Percentiles rank a stretch among this genome's conserved stretches.
phyloP scores from a whole-genome alignment of 257 asterid species.

The Ocimum tenuiflorum region DNA sequence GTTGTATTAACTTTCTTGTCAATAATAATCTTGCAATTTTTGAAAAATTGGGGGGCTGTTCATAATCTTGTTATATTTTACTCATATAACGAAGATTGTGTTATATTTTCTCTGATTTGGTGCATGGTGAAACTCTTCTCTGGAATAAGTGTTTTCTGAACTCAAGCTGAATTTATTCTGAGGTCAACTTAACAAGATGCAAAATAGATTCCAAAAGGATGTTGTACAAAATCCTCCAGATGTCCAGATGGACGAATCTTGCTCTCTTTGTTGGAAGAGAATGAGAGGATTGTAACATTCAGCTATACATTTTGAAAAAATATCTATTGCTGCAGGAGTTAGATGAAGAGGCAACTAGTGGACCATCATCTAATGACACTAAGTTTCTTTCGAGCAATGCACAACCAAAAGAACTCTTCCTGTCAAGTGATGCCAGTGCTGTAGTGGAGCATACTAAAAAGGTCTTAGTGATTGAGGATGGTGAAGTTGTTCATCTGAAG shows the following conservation, averaged over 20 bases:
- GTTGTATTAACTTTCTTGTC: too few species aligned
- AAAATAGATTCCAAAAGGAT: too few species aligned
- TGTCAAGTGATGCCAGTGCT: slow-evolving; percentile 88
- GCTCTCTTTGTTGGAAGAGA: not conserved
- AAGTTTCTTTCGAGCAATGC: slow-evolving; percentile 52
- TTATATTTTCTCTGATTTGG: too few species aligned
- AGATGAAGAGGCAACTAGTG: slow-evolving; percentile 31
- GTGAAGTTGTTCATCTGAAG: slow-evolving; percentile 81
- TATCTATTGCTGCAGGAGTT: slow-evolving; percentile 42
- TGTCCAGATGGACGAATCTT: not conserved
- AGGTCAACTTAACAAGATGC: too few species aligned
- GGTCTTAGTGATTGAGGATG: slow-evolving; percentile 79
- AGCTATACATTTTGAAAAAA: slow-evolving; percentile 7
- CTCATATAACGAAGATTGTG: too few species aligned
- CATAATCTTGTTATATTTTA: too few species aligned
- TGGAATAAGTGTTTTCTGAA: too few species aligned
- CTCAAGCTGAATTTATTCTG: too few species aligned
- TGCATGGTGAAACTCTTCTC: too few species aligned
- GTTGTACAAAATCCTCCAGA: too few species aligned
- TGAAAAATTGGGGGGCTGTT: too few species aligned
- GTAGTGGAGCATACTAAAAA: slow-evolving; percentile 83
- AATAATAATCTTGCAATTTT: too few species aligned
- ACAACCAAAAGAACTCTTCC: slow-evolving; percentile 65
- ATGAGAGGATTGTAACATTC: not conserved
- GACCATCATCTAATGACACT: slow-evolving; percentile 48